Conservation (phyloP, 2,329 filamentous ascomycete species). For the Trichoderma hamatum region DNA sequence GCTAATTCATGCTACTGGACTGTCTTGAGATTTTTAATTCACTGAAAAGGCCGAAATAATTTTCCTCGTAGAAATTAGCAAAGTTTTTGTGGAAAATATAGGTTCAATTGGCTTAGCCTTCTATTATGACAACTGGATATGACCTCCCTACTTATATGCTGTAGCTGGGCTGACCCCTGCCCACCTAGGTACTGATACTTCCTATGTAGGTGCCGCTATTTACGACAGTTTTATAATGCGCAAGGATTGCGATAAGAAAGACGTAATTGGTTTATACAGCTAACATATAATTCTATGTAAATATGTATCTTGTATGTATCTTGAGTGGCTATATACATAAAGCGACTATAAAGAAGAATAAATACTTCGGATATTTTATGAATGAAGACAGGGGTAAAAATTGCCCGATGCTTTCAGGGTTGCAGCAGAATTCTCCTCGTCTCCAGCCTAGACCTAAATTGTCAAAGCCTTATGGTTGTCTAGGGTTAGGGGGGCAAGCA, state of each 20-base stretch:
- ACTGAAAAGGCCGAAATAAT: no score
- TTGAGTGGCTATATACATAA: background rate
- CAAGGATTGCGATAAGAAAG: background rate
- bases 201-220: no score
- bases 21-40: no score
- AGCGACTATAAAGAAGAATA: background rate
- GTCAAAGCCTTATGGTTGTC: background rate
- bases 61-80: no score
- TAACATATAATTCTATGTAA: background rate
- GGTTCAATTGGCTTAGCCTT: no score
- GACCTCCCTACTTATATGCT: no score
- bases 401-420: background rate
- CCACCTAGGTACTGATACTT: no score
- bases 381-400: background rate
- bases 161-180: no score
- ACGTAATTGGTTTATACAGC: background rate
- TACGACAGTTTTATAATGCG: no score
- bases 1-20: no score
- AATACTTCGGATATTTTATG: background rate
- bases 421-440: background rate
- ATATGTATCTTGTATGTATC: background rate
- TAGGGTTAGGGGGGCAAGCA: conserved; percentile 10
- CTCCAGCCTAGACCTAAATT: background rate
- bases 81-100: no score
- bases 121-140: no score